Evolutionary conservation across 2,329 filamentous ascomycete genomes (phyloP).

Genomic region (Cladosporium velox): DNA sequence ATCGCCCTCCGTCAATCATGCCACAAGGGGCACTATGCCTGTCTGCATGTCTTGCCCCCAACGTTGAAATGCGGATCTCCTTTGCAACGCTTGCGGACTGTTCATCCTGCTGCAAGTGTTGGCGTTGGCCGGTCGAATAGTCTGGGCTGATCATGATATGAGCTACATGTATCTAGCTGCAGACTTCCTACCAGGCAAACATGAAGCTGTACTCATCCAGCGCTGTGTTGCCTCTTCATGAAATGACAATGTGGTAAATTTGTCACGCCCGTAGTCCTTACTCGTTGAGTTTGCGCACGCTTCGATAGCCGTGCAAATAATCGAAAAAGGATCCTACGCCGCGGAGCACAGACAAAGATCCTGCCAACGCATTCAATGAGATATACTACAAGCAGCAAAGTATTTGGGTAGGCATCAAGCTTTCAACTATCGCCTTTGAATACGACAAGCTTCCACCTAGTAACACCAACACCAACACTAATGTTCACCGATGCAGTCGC

Average conservation of each 20-base stretch:
- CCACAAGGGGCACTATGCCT: neutral
- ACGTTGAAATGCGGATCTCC: neutral
- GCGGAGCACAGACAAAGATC: neutral
- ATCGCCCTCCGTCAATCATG: neutral
- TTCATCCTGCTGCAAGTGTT: neutral
- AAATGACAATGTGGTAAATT: neutral
- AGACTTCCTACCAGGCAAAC: too few species aligned
- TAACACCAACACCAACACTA: too few species aligned
- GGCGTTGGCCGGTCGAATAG: neutral
- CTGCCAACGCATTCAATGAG: neutral
- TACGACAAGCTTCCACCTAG: neutral
- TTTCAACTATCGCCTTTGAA: neutral
- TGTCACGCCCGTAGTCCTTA: neutral
- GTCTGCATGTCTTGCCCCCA: slow-evolving; percentile 4
- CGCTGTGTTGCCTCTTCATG: too few species aligned
- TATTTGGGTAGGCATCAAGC: neutral
- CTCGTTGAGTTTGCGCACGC: neutral
- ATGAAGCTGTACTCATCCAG: neutral
- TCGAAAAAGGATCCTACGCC: neutral
- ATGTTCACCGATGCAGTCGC: neutral
- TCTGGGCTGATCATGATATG: neutral
- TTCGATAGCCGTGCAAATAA: neutral
- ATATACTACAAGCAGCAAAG: neutral
- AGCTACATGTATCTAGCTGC: neutral
- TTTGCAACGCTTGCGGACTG: neutral